phyloP scores from a whole-genome alignment of 768 basidiomycete genomes.

The Podaxis carcinomalis region DNA sequence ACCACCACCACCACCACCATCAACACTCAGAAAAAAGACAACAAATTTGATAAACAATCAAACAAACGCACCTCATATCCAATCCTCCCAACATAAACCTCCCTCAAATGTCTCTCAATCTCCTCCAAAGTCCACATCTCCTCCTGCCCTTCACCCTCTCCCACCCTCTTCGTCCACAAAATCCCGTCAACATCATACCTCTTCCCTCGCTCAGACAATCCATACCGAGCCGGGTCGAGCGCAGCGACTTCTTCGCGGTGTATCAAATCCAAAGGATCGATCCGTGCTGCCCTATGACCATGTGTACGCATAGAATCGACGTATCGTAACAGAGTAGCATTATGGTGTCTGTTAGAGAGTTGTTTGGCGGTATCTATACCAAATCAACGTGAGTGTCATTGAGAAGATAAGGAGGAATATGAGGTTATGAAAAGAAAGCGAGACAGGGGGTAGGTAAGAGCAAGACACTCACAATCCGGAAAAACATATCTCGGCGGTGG shows the following conservation, averaged over 20 bases:
- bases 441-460: neutral
- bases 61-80: constrained; percentile 64
- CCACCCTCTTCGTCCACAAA: constrained; percentile 62
- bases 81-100: constrained; percentile 78
- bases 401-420: neutral
- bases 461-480: constrained; percentile 62
- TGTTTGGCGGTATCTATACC: constrained; percentile 57
- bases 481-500: constrained; percentile 57
- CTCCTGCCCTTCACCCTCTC: constrained; percentile 19
- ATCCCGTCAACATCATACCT: constrained; percentile 78
- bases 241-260: constrained; percentile 79
- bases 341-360: constrained; percentile 60
- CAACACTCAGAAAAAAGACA: neutral
- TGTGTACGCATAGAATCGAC: constrained; percentile 86
- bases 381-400: neutral
- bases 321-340: constrained; percentile 81
- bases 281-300: constrained; percentile 78
- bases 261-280: constrained; percentile 86
- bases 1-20: neutral
- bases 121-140: constrained; percentile 66
- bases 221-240: constrained; percentile 73
- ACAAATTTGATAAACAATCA: neutral
- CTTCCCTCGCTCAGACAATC: constrained; percentile 48
- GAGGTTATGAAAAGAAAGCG: neutral
- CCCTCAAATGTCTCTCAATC: constrained; percentile 65